phyloP scores from a whole-genome alignment of 768 basidiomycete genomes.

The Daedaleopsis nitida region DNA sequence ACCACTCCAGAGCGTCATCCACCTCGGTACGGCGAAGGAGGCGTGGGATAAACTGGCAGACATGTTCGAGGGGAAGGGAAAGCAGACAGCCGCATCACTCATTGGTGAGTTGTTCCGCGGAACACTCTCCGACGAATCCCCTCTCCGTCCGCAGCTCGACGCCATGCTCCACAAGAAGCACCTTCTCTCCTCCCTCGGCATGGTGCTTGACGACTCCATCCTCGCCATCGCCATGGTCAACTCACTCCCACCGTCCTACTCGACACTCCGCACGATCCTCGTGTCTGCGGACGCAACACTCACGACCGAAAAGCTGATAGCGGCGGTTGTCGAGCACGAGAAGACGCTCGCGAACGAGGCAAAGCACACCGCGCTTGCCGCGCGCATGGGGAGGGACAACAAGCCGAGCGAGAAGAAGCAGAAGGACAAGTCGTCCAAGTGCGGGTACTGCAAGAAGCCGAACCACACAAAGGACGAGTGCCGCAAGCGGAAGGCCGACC shows the following conservation, averaged over 20 bases:
- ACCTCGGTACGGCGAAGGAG: constrained; percentile 13
- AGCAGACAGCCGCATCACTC: constrained; percentile 27
- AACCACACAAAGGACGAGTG: constrained; percentile 17
- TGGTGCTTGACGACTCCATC: constrained; percentile 22
- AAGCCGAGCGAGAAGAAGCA: constrained; percentile 3
- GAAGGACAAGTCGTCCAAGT: constrained; percentile 13
- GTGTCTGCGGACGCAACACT: constrained; percentile 11
- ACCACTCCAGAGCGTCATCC: constrained; percentile 24
- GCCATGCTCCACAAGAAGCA: constrained; percentile 18
- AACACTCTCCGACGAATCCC: constrained; percentile 21
- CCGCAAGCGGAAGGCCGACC: constrained; percentile 17
- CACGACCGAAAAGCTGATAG: constrained; percentile 12
- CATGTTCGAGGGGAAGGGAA: constrained; percentile 28
- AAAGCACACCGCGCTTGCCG: constrained; percentile 1
- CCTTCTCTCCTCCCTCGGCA: constrained; percentile 19
- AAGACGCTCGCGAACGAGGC: not conserved
- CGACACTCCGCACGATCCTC: constrained; percentile 25
- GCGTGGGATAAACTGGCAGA: constrained; percentile 24
- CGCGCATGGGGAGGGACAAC: constrained; percentile 3
- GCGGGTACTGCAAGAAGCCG: constrained; percentile 12
- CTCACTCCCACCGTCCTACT: constrained; percentile 26
- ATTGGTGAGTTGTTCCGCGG: constrained; percentile 26
- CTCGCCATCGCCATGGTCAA: constrained; percentile 25
- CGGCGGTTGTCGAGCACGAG: constrained; percentile 17
- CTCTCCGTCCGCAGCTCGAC: constrained; percentile 27